Conservation (phyloP, 768 basidiomycete genomes). For the Lentinula sp. region DNA sequence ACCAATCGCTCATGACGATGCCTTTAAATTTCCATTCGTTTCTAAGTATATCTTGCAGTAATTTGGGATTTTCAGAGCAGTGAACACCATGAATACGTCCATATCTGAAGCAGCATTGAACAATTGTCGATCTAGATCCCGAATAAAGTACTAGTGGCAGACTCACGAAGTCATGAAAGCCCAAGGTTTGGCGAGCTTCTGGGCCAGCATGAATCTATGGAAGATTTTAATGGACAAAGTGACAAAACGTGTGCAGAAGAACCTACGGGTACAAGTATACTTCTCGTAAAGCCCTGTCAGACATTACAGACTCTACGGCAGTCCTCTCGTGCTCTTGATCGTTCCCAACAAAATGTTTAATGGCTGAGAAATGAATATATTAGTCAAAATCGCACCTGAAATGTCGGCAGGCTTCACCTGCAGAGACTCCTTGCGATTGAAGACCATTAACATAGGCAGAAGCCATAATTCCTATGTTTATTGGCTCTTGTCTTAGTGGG, state of each 20-base stretch:
- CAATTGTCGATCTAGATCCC: slow-evolving; percentile 7
- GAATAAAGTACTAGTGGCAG: neutral
- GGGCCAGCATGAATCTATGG: slow-evolving; percentile 60
- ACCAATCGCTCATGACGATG: slow-evolving; percentile 78
- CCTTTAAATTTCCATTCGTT: slow-evolving; percentile 73
- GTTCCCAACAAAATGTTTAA: slow-evolving; percentile 72
- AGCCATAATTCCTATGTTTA: slow-evolving; percentile 43
- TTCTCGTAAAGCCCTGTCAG: slow-evolving; percentile 62
- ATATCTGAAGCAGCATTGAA: slow-evolving; percentile 36
- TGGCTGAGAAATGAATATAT: slow-evolving; percentile 29
- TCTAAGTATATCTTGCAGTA: slow-evolving; percentile 61
- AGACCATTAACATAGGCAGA: slow-evolving; percentile 67
- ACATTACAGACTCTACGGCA: slow-evolving; percentile 57
- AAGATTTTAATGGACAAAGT: neutral
- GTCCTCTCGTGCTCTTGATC: slow-evolving; percentile 72
- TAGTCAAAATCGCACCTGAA: neutral
- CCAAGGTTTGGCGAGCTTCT: slow-evolving; percentile 53
- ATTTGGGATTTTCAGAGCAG: slow-evolving; percentile 57
- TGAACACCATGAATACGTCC: slow-evolving; percentile 70
- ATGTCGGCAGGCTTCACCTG: slow-evolving; percentile 29
- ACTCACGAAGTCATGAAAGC: slow-evolving; percentile 58
- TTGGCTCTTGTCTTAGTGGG: neutral
- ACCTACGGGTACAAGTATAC: slow-evolving; percentile 67
- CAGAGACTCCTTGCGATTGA: slow-evolving; percentile 59
- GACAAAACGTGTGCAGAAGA: neutral